Conservation (phyloP, 805 yeast genomes). For the Metschnikowia kofuensis region DNA sequence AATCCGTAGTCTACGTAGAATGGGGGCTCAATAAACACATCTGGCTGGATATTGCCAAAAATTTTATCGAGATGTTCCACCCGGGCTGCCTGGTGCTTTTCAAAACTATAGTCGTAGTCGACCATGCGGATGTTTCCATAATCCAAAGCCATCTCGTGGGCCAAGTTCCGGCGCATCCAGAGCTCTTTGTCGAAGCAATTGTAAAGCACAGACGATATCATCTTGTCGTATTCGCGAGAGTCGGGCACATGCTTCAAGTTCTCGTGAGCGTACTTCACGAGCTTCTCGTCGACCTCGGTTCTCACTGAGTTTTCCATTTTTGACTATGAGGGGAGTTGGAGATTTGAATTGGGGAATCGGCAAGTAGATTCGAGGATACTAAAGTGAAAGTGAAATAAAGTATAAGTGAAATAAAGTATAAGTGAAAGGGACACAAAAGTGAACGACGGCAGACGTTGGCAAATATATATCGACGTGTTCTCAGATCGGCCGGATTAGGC, state of each 20-base stretch:
- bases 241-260: conserved; percentile 33
- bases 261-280: conserved; percentile 33
- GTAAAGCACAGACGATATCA: conserved; percentile 54
- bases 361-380: no score
- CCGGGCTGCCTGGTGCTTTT: conserved; percentile 35
- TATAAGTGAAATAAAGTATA: no score
- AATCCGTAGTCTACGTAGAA: conserved; percentile 65
- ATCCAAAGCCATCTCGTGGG: conserved; percentile 37
- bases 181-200: conserved; percentile 30
- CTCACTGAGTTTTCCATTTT: not conserved
- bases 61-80: conserved; percentile 32
- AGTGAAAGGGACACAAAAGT: no score
- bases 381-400: no score
- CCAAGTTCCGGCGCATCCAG: conserved; percentile 24
- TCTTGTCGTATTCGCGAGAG: conserved; percentile 48
- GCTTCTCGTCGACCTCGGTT: conserved; percentile 26
- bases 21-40: conserved; percentile 53
- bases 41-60: conserved; percentile 48
- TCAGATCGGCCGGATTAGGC: not conserved
- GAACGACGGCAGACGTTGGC: not conserved
- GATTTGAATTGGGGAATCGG: not conserved
- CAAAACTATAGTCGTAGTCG: conserved; percentile 27
- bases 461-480: not conserved
- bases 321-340: not conserved
- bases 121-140: conserved; percentile 31